Conservation (phyloP, 805 yeast genomes). For the Teunomyces tritomae region DNA sequence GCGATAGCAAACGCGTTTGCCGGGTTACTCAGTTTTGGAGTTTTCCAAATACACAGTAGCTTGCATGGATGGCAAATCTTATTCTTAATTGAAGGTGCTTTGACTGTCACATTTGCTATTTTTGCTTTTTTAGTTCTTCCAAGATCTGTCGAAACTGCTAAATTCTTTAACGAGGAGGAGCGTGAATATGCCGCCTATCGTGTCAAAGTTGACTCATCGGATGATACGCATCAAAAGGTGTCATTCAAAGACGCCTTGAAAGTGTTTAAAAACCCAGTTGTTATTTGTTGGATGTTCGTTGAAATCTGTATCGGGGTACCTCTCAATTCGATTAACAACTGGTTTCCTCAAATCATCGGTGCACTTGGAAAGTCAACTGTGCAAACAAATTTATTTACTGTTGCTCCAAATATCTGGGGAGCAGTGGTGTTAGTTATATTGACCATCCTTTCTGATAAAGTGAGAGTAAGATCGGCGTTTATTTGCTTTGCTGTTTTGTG, state of each 20-base stretch:
- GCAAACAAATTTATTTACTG: constrained; percentile 41
- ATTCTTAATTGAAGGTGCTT: constrained; percentile 45
- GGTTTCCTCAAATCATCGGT: constrained; percentile 47
- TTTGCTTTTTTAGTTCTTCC: constrained; percentile 36
- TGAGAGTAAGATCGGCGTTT: constrained; percentile 37
- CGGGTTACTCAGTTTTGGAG: constrained; percentile 33
- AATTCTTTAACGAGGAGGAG: constrained; percentile 41
- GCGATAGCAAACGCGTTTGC: constrained; percentile 36
- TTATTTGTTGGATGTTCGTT: constrained; percentile 43
- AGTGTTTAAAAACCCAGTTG: constrained; percentile 45
- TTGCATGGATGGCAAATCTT: constrained; percentile 49
- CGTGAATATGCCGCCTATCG: constrained; percentile 36
- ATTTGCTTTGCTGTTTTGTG: constrained; percentile 35
- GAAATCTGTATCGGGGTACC: constrained; percentile 50
- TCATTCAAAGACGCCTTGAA: constrained; percentile 40
- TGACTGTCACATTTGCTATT: constrained; percentile 35
- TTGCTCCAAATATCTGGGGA: constrained; percentile 50
- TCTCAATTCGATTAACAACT: constrained; percentile 45
- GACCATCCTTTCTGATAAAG: constrained; percentile 41
- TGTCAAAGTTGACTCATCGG: constrained; percentile 45
- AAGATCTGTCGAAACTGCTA: constrained; percentile 31
- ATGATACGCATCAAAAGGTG: constrained; percentile 33
- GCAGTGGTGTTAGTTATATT: constrained; percentile 40
- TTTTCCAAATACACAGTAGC: constrained; percentile 37
- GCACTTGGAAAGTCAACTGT: constrained; percentile 39